Conservation (phyloP, 139 green algal species). For the Gonium pectorale region DNA sequence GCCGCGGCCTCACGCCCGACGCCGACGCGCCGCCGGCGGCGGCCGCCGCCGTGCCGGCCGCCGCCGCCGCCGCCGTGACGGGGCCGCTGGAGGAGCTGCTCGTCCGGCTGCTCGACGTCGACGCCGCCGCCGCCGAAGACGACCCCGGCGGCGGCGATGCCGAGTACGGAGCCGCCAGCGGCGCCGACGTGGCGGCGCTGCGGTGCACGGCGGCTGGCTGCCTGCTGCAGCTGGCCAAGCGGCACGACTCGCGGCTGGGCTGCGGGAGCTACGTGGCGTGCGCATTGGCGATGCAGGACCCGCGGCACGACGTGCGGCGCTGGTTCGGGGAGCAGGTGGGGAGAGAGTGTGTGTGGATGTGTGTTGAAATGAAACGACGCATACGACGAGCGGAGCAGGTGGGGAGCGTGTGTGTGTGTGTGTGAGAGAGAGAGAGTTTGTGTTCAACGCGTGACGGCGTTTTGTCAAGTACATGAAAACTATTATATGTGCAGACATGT, state of each 20-base stretch:
- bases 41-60: not conserved
- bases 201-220: not conserved
- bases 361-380: too few relatives aligned
- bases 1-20: constrained; percentile 45
- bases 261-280: constrained; percentile 60
- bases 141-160: not conserved
- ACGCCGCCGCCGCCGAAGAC: constrained; percentile 45
- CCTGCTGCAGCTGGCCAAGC: constrained; percentile 68
- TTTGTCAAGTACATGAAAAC: too few relatives aligned
- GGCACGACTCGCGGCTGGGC: constrained; percentile 65
- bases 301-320: constrained; percentile 63
- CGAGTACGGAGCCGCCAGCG: not conserved
- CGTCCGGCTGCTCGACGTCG: constrained; percentile 52
- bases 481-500: too few relatives aligned
- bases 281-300: constrained; percentile 78
- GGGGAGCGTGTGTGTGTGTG: too few relatives aligned
- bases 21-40: constrained; percentile 6
- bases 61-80: not conserved
- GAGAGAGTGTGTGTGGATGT: not conserved
- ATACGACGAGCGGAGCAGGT: too few relatives aligned
- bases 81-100: constrained; percentile 42
- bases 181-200: not conserved
- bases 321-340: constrained; percentile 64
- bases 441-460: too few relatives aligned
- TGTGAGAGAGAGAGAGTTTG: too few relatives aligned